These are phyloP conservation scores for Fusarium sp. DNA, from an alignment of 2,329 filamentous ascomycete genomes.

Conservation along the genomic window DNA sequence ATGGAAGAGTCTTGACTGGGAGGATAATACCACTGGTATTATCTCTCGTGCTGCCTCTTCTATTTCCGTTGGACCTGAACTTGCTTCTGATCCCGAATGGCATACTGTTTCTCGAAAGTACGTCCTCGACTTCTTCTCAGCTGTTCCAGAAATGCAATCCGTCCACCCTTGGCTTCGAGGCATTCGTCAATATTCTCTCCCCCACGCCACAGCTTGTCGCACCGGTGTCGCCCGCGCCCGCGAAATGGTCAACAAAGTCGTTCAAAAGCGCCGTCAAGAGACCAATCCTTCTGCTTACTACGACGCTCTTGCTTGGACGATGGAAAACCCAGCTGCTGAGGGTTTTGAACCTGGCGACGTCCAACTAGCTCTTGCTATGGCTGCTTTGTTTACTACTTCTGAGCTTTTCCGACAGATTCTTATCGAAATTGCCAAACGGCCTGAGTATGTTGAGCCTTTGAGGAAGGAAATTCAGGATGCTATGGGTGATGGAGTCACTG, in stretches of 20 bases:
- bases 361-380: background rate
- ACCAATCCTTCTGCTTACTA: accelerated
- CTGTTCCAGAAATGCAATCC: background rate
- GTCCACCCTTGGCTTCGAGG: background rate
- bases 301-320: background rate
- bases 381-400: background rate
- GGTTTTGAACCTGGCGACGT: background rate
- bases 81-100: background rate
- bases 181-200: background rate
- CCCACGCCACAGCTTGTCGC: background rate
- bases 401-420: background rate
- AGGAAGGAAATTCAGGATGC: background rate
- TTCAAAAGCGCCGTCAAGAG: background rate
- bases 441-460: background rate
- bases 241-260: background rate
- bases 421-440: background rate
- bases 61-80: background rate
- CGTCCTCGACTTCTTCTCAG: background rate
- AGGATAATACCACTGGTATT: background rate
- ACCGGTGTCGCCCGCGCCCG: background rate
- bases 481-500: background rate
- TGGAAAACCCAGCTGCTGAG: background rate
- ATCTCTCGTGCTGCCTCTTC: background rate
- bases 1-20: background rate
- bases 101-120: background rate